Percentiles rank a stretch among this genome's conserved stretches.
Conservation (phyloP, 2,329 filamentous ascomycete species). For the Clonostachys rhizophaga region DNA sequence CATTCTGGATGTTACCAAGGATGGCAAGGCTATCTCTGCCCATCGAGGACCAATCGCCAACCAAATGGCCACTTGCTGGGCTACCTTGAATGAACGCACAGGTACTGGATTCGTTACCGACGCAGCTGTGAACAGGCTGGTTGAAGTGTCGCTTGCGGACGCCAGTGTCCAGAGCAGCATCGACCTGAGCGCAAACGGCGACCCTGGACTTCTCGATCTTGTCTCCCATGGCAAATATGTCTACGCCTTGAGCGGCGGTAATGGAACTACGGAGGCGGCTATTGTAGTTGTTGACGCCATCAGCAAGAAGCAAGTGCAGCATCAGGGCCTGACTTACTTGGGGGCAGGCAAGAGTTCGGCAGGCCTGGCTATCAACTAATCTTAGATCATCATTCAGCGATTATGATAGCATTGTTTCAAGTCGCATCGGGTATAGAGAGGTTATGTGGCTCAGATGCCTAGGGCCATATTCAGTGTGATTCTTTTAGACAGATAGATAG, state of each 20-base stretch:
- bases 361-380: too few species aligned
- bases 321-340: too few species aligned
- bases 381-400: too few species aligned
- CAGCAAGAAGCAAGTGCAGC: constrained; percentile 3
- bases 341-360: too few species aligned
- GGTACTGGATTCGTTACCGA: constrained; percentile 55
- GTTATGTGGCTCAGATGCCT: too few species aligned
- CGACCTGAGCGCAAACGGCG: constrained; percentile 37
- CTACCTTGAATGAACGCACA: constrained; percentile 38
- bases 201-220: constrained; percentile 52
- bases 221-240: constrained; percentile 45
- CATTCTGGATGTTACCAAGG: constrained; percentile 31
- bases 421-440: too few species aligned
- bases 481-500: too few species aligned
- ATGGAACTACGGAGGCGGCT: constrained; percentile 30
- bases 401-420: too few species aligned
- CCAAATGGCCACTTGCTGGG: constrained; percentile 57
- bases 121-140: constrained; percentile 41
- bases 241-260: constrained; percentile 52
- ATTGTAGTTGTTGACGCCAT: constrained; percentile 29
- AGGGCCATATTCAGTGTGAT: too few species aligned
- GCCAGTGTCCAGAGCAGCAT: constrained; percentile 37
- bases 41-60: constrained; percentile 35
- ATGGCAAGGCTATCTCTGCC: constrained; percentile 22
- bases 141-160: constrained; percentile 48